Evolutionary conservation across 176 grass and related monocot species (phyloP).

Genomic region (Phragmites australis): DNA sequence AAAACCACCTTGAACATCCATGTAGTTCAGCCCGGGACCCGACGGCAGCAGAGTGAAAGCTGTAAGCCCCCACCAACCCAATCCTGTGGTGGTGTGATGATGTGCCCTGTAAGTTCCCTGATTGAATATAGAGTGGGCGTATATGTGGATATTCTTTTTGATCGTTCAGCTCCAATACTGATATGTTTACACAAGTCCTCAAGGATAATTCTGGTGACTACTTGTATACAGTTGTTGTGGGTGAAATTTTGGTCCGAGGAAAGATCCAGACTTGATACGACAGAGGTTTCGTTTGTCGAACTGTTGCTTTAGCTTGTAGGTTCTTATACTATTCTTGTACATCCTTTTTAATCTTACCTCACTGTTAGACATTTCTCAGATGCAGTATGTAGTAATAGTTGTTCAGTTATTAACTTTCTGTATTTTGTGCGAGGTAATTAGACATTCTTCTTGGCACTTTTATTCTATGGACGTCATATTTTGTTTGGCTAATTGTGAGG

Average conservation of each 20-base stretch:
- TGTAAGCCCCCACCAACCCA: neutral
- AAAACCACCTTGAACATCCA: neutral
- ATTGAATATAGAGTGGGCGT: constrained; percentile 22
- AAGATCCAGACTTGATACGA: neutral
- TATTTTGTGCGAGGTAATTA: neutral
- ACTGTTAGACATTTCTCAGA: neutral
- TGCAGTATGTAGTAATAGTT: constrained; percentile 16
- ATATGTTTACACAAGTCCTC: neutral
- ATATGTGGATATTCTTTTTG: constrained; percentile 13
- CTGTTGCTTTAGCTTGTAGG: constrained; percentile 35
- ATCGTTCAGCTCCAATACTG: neutral
- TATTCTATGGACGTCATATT: neutral
- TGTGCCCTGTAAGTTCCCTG: constrained; percentile 2
- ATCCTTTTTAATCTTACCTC: constrained; percentile 18
- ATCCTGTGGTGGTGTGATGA: constrained; percentile 7
- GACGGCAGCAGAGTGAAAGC: neutral
- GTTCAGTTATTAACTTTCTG: neutral
- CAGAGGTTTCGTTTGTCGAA: neutral
- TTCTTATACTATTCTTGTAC: constrained; percentile 31
- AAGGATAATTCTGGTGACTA: constrained; percentile 26
- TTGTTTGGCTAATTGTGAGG: constrained; percentile 14
- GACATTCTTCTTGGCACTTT: neutral
- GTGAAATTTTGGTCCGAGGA: neutral
- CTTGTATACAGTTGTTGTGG: constrained; percentile 30
- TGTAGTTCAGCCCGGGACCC: neutral